Evolutionary conservation across 2,329 filamentous ascomycete genomes (phyloP), one percentile per base, ranked within the genome.

Genomic region (Chaetomiaceae sp.): DNA sequence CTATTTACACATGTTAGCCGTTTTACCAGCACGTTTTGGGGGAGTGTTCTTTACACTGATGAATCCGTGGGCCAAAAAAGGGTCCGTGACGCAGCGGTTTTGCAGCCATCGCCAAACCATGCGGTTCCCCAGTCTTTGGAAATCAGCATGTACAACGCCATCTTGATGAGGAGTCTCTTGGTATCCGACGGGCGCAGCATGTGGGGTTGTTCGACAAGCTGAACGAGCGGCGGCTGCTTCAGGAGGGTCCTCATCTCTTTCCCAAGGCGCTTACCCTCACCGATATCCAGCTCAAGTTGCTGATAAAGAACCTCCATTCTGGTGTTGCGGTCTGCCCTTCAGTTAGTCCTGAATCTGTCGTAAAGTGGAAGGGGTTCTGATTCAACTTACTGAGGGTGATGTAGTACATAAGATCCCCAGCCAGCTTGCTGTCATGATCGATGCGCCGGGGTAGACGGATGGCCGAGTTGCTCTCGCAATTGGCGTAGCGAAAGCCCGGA

Each of bases 21-120:
- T 4, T 9, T 42, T 5, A 8, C 32, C 16, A 14, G 42, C 1
- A 10, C 2, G 9, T 14, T 10, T 21, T 30, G 14, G 20, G 37
- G 27, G 27, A 8, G 8, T 11, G 21, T 20, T 5, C 20, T 48
- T 54, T 52, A 58, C 58, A 53, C 30, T 5, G 59, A 54, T 4
- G 59, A 61, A 27, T 61, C 58, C 9, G n/a, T 30, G 7, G 59
- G 59, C 59, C 59, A 61, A 4, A 58, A 27, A 2, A 50, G 8
- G 9, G 49, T 56, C 27, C 56, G 45, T 2, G 54, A 27, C 11
- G 16, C 9, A 10, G 54, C 51, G 5, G 14, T 52, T 20, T 20
- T 5, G 37, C 25, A 32, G 5, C 23, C 27, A 5, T 44, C 18
- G 18, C 59, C 58, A 23, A 61, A 61, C 56, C 56, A 61, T 5